These are phyloP conservation scores for Lentinula raphanica DNA, from an alignment of 768 basidiomycete species.

Conservation along the genomic window DNA sequence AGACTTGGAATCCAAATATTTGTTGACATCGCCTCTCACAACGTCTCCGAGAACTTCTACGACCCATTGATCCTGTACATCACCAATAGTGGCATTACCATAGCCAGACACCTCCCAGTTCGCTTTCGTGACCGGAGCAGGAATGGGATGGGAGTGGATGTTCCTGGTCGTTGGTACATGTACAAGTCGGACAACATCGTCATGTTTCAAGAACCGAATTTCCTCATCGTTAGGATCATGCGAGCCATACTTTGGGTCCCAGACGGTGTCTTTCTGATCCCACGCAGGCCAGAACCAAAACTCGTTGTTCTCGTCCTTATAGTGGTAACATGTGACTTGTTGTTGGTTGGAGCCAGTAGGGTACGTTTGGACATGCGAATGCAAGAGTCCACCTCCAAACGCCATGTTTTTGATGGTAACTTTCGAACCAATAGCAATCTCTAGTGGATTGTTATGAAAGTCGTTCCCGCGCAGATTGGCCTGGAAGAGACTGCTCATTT, in stretches of 20 bases:
- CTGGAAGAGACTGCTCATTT: slow-evolving; percentile 99
- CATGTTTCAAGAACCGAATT: slow-evolving; percentile 67
- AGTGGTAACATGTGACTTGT: slow-evolving; percentile 98
- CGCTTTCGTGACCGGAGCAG: slow-evolving; percentile 85
- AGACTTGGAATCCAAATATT: not conserved
- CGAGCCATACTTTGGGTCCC: slow-evolving; percentile 20
- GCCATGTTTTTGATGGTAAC: slow-evolving; percentile 96
- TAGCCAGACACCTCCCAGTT: slow-evolving; percentile 93
- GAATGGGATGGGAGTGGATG: slow-evolving; percentile 84
- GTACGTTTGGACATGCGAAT: slow-evolving; percentile 95
- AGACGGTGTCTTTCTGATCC: slow-evolving; percentile 41
- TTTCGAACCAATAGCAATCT: slow-evolving; percentile 86
- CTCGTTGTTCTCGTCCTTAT: slow-evolving; percentile 97
- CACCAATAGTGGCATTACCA: slow-evolving; percentile 86
- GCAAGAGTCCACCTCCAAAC: slow-evolving; percentile 93
- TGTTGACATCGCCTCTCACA: slow-evolving; percentile 7
- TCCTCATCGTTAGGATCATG: slow-evolving; percentile 61
- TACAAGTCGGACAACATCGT: slow-evolving; percentile 74
- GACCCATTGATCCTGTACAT: slow-evolving; percentile 84
- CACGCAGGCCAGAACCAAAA: slow-evolving; percentile 80
- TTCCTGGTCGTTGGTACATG: slow-evolving; percentile 85
- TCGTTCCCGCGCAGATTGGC: slow-evolving; percentile 94
- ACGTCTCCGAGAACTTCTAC: slow-evolving; percentile 94
- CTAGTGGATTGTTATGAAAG: slow-evolving; percentile 82
- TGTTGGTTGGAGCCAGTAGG: slow-evolving; percentile 91